Conservation (phyloP, 106 monocot genomes). For the Iris macrosiphon region DNA sequence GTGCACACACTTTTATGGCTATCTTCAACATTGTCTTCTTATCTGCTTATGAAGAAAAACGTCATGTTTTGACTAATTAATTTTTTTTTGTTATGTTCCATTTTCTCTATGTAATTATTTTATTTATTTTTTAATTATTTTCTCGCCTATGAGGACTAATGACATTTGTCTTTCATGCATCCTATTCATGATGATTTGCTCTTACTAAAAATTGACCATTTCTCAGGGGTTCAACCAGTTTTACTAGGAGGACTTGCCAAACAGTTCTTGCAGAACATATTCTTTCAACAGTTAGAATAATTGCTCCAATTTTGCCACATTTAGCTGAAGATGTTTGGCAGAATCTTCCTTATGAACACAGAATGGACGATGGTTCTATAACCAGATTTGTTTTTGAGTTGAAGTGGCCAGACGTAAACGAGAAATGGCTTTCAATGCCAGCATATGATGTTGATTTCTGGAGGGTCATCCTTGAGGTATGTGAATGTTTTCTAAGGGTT, state of each 20-base stretch:
- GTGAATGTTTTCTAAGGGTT: neutral
- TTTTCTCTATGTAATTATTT: too few relatives aligned
- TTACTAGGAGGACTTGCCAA: constrained; percentile 83
- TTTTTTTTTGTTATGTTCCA: too few relatives aligned
- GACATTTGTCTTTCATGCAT: neutral
- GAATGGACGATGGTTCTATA: constrained; percentile 45
- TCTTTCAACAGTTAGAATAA: constrained; percentile 55
- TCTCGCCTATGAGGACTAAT: too few relatives aligned
- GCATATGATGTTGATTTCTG: constrained; percentile 70
- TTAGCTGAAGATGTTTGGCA: constrained; percentile 98
- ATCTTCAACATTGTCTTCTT: too few relatives aligned
- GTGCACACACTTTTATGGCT: too few relatives aligned
- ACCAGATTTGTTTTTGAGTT: constrained; percentile 77
- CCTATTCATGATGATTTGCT: constrained; percentile 1
- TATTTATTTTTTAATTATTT: too few relatives aligned
- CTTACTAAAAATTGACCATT: neutral
- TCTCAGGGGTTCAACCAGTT: constrained; percentile 71
- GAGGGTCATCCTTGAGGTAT: constrained; percentile 76
- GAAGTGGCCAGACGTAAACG: constrained; percentile 66
- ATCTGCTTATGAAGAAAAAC: too few relatives aligned
- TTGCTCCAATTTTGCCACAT: constrained; percentile 92
- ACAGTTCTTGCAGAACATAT: constrained; percentile 90
- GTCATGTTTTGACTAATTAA: too few relatives aligned
- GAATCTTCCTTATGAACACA: constrained; percentile 75
- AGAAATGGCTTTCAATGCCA: constrained; percentile 53